Conservation (phyloP, 164 flowering plant species). For the Cinnamomum chago region DNA sequence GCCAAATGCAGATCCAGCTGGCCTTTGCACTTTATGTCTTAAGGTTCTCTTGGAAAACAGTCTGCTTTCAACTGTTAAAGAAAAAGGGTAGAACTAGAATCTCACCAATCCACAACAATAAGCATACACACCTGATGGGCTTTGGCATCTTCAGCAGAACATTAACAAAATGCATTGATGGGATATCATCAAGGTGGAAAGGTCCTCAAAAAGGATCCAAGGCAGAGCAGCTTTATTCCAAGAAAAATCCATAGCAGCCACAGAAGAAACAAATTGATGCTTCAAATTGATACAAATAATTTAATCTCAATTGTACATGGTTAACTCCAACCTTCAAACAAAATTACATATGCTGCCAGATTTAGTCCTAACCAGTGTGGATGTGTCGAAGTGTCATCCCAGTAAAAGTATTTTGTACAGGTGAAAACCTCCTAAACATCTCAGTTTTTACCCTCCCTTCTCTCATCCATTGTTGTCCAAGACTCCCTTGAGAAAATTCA, state of each 20-base stretch:
- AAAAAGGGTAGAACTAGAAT: not conserved
- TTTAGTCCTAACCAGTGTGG: not conserved
- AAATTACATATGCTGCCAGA: not conserved
- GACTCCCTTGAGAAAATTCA: slow-evolving; percentile 70
- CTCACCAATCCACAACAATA: not conserved
- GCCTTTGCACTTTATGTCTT: not conserved
- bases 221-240: not conserved
- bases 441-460: not conserved
- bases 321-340: not conserved
- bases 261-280: not conserved
- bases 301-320: slow-evolving; percentile 10
- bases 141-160: not conserved
- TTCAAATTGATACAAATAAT: slow-evolving; percentile 4
- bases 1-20: not conserved
- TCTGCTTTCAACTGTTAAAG: not conserved
- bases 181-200: no score
- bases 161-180: no score
- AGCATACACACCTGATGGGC: not conserved
- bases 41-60: not conserved
- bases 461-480: slow-evolving; percentile 39
- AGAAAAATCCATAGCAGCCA: not conserved
- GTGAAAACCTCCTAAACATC: not conserved
- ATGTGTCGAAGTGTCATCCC: not conserved
- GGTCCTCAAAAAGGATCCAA: no score
- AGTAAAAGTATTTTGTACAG: not conserved